These are phyloP conservation scores for Solanum verrucosum DNA, from an alignment of 257 asterid genomes.

Conservation along the genomic window DNA sequence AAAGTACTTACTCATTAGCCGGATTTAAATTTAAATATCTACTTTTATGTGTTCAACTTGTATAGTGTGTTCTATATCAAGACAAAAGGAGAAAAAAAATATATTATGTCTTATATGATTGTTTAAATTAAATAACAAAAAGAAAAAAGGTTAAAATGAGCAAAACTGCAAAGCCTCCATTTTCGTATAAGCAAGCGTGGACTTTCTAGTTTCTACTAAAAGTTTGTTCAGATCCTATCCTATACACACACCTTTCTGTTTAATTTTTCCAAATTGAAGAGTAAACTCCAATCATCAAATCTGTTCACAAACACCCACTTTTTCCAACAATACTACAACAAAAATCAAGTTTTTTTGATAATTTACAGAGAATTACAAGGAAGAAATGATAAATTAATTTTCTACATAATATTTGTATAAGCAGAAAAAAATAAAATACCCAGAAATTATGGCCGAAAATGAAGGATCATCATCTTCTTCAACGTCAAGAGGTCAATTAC, in stretches of 20 bases:
- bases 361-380: background rate
- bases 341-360: background rate
- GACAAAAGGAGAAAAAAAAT: background rate
- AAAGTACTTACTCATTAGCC: too few relatives aligned
- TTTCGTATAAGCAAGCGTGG: conserved; percentile 1
- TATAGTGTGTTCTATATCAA: background rate
- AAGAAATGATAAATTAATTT: background rate
- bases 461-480: conserved; percentile 33
- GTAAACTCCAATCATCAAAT: background rate
- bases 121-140: background rate
- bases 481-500: conserved; percentile 16
- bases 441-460: conserved; percentile 40
- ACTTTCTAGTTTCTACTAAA: background rate
- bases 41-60: background rate
- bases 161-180: background rate
- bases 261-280: background rate
- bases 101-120: background rate
- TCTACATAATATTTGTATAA: background rate
- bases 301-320: background rate
- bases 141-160: background rate
- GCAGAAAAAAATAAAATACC: background rate
- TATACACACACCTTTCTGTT: background rate
- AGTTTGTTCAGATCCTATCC: background rate
- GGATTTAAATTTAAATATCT: too few relatives aligned
- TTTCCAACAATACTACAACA: too few relatives aligned